These are phyloP conservation scores for Herpetospermum pedunculosum DNA, from an alignment of 306 rosid species.

Conservation along the genomic window DNA sequence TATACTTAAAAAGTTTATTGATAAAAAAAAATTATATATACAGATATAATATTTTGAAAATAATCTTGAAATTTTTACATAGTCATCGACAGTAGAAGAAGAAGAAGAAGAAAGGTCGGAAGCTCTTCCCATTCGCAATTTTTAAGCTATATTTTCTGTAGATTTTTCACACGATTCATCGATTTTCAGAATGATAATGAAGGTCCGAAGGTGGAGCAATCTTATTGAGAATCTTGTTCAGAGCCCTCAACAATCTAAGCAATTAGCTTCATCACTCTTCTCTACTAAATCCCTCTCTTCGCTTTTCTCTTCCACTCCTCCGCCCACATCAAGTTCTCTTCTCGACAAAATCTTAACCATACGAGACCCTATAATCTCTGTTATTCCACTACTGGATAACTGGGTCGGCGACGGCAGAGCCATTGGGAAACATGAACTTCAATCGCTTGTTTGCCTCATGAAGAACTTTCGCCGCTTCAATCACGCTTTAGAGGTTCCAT, in stretches of 20 bases:
- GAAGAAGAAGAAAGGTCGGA: too few species aligned
- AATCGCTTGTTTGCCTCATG: constrained; percentile 19
- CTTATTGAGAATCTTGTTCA: not conserved
- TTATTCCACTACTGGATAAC: constrained; percentile 24
- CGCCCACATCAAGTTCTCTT: constrained; percentile 1
- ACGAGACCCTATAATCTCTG: constrained; percentile 26
- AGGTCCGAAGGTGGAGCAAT: constrained; percentile 10
- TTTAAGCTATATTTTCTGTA: too few species aligned
- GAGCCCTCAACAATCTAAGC: not conserved
- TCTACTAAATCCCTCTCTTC: not conserved
- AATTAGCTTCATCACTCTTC: constrained; percentile 10
- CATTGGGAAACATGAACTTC: constrained; percentile 10
- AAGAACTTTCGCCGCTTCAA: constrained; percentile 20
- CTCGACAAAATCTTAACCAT: constrained; percentile 4
- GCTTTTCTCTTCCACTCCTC: not conserved
- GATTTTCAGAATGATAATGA: not conserved
- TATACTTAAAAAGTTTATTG: too few species aligned
- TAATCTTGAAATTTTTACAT: too few species aligned
- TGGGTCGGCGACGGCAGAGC: constrained; percentile 24
- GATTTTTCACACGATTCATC: not conserved
- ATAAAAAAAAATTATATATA: too few species aligned
- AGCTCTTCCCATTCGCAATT: not conserved
- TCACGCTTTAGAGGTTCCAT: constrained; percentile 28
- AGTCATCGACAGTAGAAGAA: too few species aligned
- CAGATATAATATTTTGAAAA: too few species aligned